Base-by-base conservation (phyloP, 306 rosid genomes). In the Pachyrhizus erosus region DNA sequence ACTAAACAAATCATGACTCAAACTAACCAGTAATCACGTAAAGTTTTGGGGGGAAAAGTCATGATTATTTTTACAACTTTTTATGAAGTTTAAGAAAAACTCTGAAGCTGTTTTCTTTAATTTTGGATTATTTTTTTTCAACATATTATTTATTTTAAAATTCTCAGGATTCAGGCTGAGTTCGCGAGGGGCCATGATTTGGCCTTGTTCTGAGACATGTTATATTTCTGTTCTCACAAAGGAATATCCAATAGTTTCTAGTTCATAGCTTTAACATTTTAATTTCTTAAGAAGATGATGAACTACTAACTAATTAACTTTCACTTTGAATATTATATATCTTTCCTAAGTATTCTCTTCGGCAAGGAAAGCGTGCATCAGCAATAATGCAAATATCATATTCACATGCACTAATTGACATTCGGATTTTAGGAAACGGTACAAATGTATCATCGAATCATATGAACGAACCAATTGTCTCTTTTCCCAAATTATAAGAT, bases 371-470 rank as follows among this genome's bases (percentile, higher is more conserved):
- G 26, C 60, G 49, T 46, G 46, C 68, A 65, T 20, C 40, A 78
- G 31, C 83, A 71, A 83, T 83, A 51, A 78, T 84, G 87, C 72
- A 3, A 72, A 52, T 78, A 84, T 34, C 55, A 42, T 65, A 84
- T 29, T 65, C 84, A 23, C 37, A 71, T 71, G 70, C 75, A 51
- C 82, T 51, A 78, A 73, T 39, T 42, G 46, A 45, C 42, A 24
- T 7, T 24, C 48, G 21, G 24, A 64, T 78, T 39, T 62, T 40
- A 18, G 61, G 26, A 58, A 69, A 65, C 13, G 64, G 21, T 31
- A 13, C 81, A 43, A 51, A 61, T n/a, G 52, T 40, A 34, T 57
- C 43, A 61, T 29, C 3, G 7, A 5, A 7, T 7, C 69, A 27
- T 61, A 7, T 57, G 26, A 13, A 21, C 8, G 24, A 54, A 71